phyloP scores from a whole-genome alignment of 371 early-diverging fungal genomes.

The Apophysomyces ossiformis region DNA sequence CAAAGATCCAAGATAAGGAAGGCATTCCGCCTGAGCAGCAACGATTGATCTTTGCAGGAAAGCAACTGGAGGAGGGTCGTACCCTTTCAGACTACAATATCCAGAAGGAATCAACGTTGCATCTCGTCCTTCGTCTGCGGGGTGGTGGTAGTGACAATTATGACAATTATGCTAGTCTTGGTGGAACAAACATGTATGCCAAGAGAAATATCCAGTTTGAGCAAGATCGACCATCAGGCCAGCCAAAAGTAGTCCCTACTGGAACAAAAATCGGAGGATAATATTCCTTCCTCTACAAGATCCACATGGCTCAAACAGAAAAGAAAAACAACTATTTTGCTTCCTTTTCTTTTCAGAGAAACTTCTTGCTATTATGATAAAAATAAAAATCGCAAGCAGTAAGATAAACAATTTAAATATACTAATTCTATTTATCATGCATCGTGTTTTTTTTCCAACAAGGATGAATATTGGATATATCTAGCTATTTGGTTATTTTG shows the following conservation, averaged over 20 bases:
- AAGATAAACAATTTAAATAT: too few relatives aligned
- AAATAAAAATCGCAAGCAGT: too few relatives aligned
- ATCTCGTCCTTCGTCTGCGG: constrained; percentile 90
- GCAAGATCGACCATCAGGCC: constrained; percentile 95
- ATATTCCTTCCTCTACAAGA: constrained; percentile 67
- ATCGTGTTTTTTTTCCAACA: too few relatives aligned
- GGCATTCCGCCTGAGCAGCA: constrained; percentile 97
- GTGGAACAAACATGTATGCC: constrained; percentile 92
- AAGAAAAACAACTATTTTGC: too few relatives aligned
- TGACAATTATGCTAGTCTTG: constrained; percentile 24
- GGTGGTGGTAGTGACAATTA: constrained; percentile 66
- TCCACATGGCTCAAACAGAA: constrained; percentile 52
- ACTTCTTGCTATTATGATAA: too few relatives aligned
- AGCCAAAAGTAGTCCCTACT: constrained; percentile 94
- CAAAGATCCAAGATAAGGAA: constrained; percentile 96
- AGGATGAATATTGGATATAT: too few relatives aligned
- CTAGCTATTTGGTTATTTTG: too few relatives aligned
- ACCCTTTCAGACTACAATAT: constrained; percentile 62
- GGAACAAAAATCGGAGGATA: constrained; percentile 92
- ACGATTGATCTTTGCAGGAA: constrained; percentile 94
- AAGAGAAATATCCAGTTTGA: constrained; percentile 95
- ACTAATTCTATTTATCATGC: too few relatives aligned
- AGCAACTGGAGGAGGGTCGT: constrained; percentile 92
- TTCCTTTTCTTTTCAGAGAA: too few relatives aligned
- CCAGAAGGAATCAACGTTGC: constrained; percentile 87